Conservation (phyloP, 768 basidiomycete species). For the Auriculariales sp. region DNA sequence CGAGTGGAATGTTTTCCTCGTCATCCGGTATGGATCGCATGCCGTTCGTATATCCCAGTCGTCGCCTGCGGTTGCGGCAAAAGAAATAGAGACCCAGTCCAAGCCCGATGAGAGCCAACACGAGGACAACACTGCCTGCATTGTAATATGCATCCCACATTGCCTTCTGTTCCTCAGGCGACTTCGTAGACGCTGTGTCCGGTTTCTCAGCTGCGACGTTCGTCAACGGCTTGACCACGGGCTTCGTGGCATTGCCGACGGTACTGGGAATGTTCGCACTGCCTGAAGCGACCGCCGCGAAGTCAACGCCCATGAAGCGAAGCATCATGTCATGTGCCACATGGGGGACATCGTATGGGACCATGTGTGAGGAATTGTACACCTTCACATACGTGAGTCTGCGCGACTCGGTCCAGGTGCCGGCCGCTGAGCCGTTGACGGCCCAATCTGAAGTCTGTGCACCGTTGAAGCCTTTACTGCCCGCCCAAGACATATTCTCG, state of each 20-base stretch:
- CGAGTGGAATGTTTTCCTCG: conserved; percentile 66
- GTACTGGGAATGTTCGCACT: conserved; percentile 70
- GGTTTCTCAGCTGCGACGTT: conserved; percentile 16
- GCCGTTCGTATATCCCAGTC: conserved; percentile 24
- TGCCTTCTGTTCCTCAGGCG: conserved; percentile 65
- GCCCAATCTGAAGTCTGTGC: conserved; percentile 61
- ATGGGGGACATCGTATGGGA: conserved; percentile 71
- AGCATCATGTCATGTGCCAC: conserved; percentile 96
- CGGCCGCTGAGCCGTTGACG: conserved; percentile 63
- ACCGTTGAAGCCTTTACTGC: conserved; percentile 61
- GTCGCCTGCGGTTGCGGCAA: conserved; percentile 43
- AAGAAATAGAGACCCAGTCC: conserved; percentile 66
- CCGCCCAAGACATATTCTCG: conserved; percentile 73
- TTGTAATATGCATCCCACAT: conserved; percentile 98
- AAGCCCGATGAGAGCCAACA: conserved; percentile 57
- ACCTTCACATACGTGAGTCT: conserved; percentile 92
- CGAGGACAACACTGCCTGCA: conserved; percentile 74
- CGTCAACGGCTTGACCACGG: conserved; percentile 36
- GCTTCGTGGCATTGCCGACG: conserved; percentile 61
- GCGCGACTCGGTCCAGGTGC: conserved; percentile 80
- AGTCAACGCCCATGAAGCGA: conserved; percentile 90
- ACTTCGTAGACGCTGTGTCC: conserved; percentile 28
- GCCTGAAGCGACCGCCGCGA: conserved; percentile 63
- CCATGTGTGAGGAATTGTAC: conserved; percentile 95
- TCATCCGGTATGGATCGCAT: conserved; percentile 22